These are phyloP conservation scores for Melanogaster broomeanus DNA, from an alignment of 768 basidiomycete species.

Conservation along the genomic window DNA sequence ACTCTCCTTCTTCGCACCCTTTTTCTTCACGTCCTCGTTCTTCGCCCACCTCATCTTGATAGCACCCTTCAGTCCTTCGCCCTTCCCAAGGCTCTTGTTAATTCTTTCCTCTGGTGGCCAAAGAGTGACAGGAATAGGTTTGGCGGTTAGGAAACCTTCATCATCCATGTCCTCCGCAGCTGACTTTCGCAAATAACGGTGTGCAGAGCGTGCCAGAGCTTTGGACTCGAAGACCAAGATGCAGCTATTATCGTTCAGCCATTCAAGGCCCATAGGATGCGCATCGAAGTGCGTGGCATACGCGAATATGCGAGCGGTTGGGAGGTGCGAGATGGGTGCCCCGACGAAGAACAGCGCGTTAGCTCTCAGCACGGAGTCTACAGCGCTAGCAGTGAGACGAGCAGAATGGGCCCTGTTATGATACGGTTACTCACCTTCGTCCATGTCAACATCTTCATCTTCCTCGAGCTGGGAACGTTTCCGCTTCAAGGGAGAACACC, in stretches of 20 bases:
- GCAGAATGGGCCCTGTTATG: constrained; percentile 6
- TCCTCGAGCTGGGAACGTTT: constrained; percentile 48
- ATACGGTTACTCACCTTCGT: constrained; percentile 29
- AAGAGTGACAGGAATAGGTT: constrained; percentile 67
- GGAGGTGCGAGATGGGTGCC: constrained; percentile 69
- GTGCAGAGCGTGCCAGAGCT: constrained; percentile 52
- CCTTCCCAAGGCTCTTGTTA: constrained; percentile 66
- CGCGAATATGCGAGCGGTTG: constrained; percentile 77
- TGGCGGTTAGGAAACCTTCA: constrained; percentile 62
- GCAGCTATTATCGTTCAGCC: constrained; percentile 84
- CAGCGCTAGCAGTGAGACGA: neutral
- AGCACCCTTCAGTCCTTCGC: constrained; percentile 63
- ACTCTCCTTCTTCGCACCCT: constrained; percentile 70
- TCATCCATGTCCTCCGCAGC: constrained; percentile 49
- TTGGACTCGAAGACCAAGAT: constrained; percentile 72
- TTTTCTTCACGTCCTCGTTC: constrained; percentile 73
- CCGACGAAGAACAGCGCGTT: constrained; percentile 78
- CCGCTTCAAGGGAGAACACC: constrained; percentile 35
- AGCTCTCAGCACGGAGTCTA: constrained; percentile 51
- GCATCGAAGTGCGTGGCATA: constrained; percentile 80
- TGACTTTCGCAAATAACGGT: constrained; percentile 52
- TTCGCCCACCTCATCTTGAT: constrained; percentile 80
- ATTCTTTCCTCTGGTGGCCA: constrained; percentile 85
- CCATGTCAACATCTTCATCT: constrained; percentile 37
- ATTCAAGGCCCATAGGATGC: constrained; percentile 76